Evolutionary conservation across 805 yeast species (phyloP).

Genomic region (Sporopachydermia quercuum): DNA sequence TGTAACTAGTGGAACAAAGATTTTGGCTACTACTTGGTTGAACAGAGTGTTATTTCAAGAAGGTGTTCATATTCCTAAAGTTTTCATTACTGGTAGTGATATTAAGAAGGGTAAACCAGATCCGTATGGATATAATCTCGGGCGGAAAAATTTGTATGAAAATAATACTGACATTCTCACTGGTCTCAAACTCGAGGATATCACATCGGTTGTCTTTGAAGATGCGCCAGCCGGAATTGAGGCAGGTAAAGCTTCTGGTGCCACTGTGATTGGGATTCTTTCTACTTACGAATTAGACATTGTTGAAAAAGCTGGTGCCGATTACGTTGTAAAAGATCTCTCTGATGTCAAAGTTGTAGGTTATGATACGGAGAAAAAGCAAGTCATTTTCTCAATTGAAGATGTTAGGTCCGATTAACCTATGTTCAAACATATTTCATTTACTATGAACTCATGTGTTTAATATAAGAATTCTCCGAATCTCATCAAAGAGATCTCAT

Average conservation of each 20-base stretch:
- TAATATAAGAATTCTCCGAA: too few relatives aligned
- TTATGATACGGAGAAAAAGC: conserved; percentile 29
- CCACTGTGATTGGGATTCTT: conserved; percentile 70
- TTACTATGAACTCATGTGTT: too few relatives aligned
- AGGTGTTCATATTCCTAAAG: conserved; percentile 41
- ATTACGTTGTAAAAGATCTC: conserved; percentile 65
- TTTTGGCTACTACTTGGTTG: conserved; percentile 71
- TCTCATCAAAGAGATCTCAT: too few relatives aligned
- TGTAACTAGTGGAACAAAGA: conserved; percentile 72
- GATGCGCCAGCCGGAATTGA: conserved; percentile 82
- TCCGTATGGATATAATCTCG: conserved; percentile 59
- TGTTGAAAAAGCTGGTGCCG: conserved; percentile 66
- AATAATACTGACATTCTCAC: conserved; percentile 24
- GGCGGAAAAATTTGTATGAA: conserved; percentile 21
- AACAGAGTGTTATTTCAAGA: conserved; percentile 34
- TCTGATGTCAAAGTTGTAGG: conserved; percentile 42
- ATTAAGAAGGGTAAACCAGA: conserved; percentile 74
- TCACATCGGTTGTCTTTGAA: conserved; percentile 51
- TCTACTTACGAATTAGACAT: conserved; percentile 59
- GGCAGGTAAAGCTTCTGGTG: conserved; percentile 77
- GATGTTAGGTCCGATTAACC: too few relatives aligned
- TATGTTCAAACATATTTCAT: too few relatives aligned
- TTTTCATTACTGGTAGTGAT: conserved; percentile 71
- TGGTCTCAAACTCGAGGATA: background rate
- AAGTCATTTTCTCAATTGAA: conserved; percentile 15